Conservation (phyloP, 495 filamentous ascomycete genomes). For the Aspergillus sclerotioniger region DNA sequence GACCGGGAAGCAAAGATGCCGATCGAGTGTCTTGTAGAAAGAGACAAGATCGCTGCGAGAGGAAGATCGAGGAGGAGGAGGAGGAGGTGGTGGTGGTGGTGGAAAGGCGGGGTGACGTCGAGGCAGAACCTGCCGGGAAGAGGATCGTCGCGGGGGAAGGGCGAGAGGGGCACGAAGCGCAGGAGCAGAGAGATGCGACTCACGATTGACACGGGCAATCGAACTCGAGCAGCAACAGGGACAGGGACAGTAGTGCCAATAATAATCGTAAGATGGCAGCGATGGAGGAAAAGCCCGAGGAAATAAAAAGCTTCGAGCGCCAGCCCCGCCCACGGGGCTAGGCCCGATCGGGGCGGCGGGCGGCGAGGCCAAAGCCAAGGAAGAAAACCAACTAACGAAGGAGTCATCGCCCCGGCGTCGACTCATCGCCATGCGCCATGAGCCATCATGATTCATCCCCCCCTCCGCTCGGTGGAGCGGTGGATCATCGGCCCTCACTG, state of each 20-base stretch:
- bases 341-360: slow-evolving; percentile 18
- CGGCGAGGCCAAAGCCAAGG: slow-evolving; percentile 5
- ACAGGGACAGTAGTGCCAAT: slow-evolving; percentile 1
- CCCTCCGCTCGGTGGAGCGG: no score
- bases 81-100: slow-evolving; percentile 5
- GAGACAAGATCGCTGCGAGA: not conserved
- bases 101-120: slow-evolving; percentile 17
- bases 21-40: not conserved
- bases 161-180: not conserved
- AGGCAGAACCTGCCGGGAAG: slow-evolving; percentile 9
- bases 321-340: slow-evolving; percentile 18
- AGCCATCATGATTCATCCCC: slow-evolving; percentile 17
- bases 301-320: slow-evolving; percentile 15
- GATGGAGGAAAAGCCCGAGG: slow-evolving; percentile 14
- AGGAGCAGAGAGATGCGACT: not conserved
- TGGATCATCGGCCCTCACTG: no score
- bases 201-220: not conserved
- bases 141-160: not conserved
- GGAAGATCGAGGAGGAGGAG: slow-evolving; percentile 1
- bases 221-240: not conserved
- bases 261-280: not conserved
- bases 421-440: slow-evolving; percentile 16
- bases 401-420: slow-evolving; percentile 7
- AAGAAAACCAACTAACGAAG: slow-evolving; percentile 16
- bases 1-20: not conserved